Conservation (phyloP, 73 alveolate genomes). For the Stentor coeruleus region DNA sequence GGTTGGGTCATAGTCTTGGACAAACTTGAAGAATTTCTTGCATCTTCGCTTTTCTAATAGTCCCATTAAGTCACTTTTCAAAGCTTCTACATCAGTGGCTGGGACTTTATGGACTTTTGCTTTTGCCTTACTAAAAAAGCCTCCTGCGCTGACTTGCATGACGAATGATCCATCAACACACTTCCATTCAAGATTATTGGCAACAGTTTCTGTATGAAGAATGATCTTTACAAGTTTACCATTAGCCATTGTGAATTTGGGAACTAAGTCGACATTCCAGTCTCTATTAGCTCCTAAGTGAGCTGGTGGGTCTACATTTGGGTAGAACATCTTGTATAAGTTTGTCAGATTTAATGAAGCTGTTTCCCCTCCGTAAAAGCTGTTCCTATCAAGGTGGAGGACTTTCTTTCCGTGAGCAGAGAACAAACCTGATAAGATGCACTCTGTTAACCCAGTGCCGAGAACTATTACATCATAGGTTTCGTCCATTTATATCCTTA, state of each 20-base stretch:
- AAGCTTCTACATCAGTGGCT: constrained; percentile 88
- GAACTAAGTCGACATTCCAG: constrained; percentile 96
- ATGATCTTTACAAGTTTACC: constrained; percentile 91
- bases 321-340: constrained; percentile 86
- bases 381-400: constrained; percentile 92
- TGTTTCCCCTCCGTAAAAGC: too few relatives aligned
- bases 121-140: too few relatives aligned
- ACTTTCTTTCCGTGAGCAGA: constrained; percentile 83
- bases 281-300: constrained; percentile 76
- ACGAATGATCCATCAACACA: too few relatives aligned
- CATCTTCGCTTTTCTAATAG: constrained; percentile 96
- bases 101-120: constrained; percentile 92
- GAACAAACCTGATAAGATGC: constrained; percentile 93
- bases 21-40: constrained; percentile 88
- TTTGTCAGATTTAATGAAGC: constrained; percentile 94
- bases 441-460: constrained; percentile 90
- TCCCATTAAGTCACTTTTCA: constrained; percentile 93
- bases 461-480: constrained; percentile 38
- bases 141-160: too few relatives aligned
- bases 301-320: too few relatives aligned
- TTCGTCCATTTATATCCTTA: too few relatives aligned
- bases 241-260: constrained; percentile 97
- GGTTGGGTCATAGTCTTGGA: constrained; percentile 70
- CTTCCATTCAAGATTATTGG: too few relatives aligned
- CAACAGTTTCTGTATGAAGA: constrained; percentile 75